Evolutionary conservation across 306 rosid species (phyloP).

Genomic region (Morella rubra): DNA sequence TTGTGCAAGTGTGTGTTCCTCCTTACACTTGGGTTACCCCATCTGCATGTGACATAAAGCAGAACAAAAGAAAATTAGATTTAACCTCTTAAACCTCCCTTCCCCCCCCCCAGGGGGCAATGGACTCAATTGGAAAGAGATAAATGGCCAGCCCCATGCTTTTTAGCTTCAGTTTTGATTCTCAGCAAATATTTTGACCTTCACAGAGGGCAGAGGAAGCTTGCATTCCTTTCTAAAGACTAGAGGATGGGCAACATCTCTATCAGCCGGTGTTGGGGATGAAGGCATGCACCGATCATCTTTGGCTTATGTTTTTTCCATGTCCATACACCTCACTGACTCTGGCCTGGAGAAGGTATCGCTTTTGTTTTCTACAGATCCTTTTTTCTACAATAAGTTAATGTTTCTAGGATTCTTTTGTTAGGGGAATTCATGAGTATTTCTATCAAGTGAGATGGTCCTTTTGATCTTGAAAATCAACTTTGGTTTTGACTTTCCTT

Average conservation of each 20-base stretch:
- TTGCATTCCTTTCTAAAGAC: conserved; percentile 75
- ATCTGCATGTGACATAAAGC: background rate
- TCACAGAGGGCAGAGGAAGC: conserved; percentile 94
- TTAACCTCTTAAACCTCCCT: too few relatives aligned
- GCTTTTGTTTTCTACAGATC: conserved; percentile 7
- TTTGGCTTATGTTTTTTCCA: conserved; percentile 67
- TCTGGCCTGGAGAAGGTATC: conserved; percentile 86
- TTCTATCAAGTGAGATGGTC: conserved; percentile 11
- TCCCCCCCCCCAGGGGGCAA: background rate
- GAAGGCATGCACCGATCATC: conserved; percentile 76
- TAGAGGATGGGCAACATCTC: conserved; percentile 88
- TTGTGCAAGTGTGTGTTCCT: conserved; percentile 14
- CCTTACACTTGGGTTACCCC: background rate
- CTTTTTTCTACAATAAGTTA: conserved; percentile 23
- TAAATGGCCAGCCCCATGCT: background rate
- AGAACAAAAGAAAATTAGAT: background rate
- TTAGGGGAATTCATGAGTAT: background rate
- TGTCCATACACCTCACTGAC: conserved; percentile 89
- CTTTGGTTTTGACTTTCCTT: conserved; percentile 33
- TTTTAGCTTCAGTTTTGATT: conserved; percentile 23
- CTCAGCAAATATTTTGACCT: conserved; percentile 32
- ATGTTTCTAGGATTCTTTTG: conserved; percentile 1
- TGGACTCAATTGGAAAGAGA: background rate
- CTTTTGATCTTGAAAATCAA: conserved; percentile 25
- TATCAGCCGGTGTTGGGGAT: conserved; percentile 91